phyloP scores from a whole-genome alignment of 441 rosid genomes.

The Omphalea diandra region DNA sequence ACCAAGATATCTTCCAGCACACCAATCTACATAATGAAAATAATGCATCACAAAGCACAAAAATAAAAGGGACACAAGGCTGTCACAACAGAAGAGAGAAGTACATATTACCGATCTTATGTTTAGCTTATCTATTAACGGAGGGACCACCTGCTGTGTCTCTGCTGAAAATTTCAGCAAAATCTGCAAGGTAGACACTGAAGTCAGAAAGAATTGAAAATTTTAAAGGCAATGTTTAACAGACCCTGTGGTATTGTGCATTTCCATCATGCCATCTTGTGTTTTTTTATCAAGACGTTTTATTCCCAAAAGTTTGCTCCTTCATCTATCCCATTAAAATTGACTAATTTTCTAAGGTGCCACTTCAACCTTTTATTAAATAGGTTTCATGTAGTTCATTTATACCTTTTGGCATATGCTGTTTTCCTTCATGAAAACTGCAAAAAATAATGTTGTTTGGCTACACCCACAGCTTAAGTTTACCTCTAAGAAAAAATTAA shows the following conservation, averaged over 20 bases:
- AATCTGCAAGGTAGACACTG: constrained; percentile 48
- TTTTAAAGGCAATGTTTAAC: not conserved
- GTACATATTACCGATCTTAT: constrained; percentile 43
- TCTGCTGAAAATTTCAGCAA: constrained; percentile 46
- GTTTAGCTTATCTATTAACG: constrained; percentile 48
- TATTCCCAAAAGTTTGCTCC: not conserved
- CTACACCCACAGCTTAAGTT: not conserved
- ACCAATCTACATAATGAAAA: constrained; percentile 49
- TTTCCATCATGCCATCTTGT: not conserved
- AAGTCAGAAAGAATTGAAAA: not conserved
- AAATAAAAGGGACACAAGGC: not conserved
- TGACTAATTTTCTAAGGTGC: not conserved
- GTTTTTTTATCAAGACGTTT: not conserved
- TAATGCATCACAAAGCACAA: constrained; percentile 11
- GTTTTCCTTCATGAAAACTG: not conserved
- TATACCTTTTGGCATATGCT: not conserved
- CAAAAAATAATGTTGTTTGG: not conserved
- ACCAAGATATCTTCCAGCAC: constrained; percentile 54
- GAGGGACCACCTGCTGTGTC: constrained; percentile 48
- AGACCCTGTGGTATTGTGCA: not conserved
- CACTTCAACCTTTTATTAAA: not conserved
- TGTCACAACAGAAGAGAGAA: constrained; percentile 16
- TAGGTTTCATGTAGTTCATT: not conserved
- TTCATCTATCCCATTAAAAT: not conserved
- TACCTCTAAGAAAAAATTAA: not conserved